Percentiles rank a stretch among this genome's conserved stretches.
phyloP scores from a whole-genome alignment of 2,329 filamentous ascomycete species.

The Daldinia sp. region DNA sequence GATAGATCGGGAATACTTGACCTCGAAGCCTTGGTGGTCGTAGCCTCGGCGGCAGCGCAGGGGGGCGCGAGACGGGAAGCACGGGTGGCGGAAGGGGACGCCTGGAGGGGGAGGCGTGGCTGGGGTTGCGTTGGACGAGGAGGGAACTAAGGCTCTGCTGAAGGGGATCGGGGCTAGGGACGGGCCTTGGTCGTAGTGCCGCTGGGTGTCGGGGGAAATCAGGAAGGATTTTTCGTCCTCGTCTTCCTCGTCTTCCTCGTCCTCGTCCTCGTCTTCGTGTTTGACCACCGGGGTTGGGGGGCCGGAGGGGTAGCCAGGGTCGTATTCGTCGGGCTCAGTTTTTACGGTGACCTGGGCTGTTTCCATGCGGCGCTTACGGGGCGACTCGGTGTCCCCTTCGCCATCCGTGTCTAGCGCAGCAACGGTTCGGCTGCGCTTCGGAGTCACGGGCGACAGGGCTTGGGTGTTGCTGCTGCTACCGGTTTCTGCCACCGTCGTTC shows the following conservation, averaged over 20 bases:
- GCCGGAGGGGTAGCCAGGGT: not conserved
- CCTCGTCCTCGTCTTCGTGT: not conserved
- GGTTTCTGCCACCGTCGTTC: not conserved
- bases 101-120: not conserved
- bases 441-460: not conserved
- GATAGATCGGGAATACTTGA: not conserved
- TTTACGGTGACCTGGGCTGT: not conserved
- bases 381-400: not conserved
- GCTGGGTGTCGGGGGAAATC: constrained; percentile 23
- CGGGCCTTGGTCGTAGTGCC: not conserved
- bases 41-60: constrained; percentile 15
- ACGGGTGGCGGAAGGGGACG: constrained; percentile 15
- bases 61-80: constrained; percentile 14
- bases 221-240: not conserved
- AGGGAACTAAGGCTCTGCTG: not conserved
- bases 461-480: not conserved
- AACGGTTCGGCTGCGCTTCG: not conserved
- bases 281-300: constrained; percentile 7
- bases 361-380: constrained; percentile 4
- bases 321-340: not conserved
- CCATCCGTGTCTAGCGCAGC: not conserved
- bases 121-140: not conserved
- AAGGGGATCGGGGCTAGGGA: constrained; percentile 6
- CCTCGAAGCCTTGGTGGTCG: constrained; percentile 7
- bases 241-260: constrained; percentile 9